Percentiles rank a stretch among this genome's conserved stretches.
Conservation (phyloP, 2,329 filamentous ascomycete genomes). For the Epichloe gansuensis region DNA sequence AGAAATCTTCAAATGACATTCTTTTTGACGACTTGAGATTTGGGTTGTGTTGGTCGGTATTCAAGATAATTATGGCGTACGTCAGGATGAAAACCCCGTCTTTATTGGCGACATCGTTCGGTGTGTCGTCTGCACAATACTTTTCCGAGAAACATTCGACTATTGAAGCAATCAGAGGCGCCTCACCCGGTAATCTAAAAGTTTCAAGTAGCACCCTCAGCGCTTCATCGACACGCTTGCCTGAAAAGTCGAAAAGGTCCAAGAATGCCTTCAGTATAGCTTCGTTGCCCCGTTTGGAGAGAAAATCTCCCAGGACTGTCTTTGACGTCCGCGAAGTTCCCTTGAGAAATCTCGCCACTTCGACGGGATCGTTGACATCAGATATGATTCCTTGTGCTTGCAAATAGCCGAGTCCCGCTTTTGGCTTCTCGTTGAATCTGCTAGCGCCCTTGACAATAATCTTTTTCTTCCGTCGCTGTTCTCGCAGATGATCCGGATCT, state of each 20-base stretch:
- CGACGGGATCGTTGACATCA: constrained; percentile 58
- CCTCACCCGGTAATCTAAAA: constrained; percentile 89
- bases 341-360: constrained; percentile 76
- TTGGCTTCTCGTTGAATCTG: constrained; percentile 94
- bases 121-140: constrained; percentile 59
- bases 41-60: constrained; percentile 93
- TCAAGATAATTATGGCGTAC: constrained; percentile 95
- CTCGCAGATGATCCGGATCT: constrained; percentile 49
- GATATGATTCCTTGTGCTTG: constrained; percentile 77
- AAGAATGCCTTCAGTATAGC: constrained; percentile 75
- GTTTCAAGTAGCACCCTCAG: constrained; percentile 76
- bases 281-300: constrained; percentile 86
- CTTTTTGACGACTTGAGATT: constrained; percentile 69
- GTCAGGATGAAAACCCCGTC: constrained; percentile 84
- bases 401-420: constrained; percentile 75
- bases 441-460: constrained; percentile 76
- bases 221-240: constrained; percentile 81
- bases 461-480: constrained; percentile 70
- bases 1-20: constrained; percentile 76
- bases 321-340: constrained; percentile 84
- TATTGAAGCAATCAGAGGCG: constrained; percentile 84
- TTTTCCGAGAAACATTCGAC: constrained; percentile 77
- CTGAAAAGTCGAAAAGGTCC: constrained; percentile 74
- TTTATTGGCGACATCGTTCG: constrained; percentile 67
- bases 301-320: constrained; percentile 77